These are phyloP conservation scores for Apiotrichum montevideense DNA, from an alignment of 1,284 basidiomycete species.

Conservation along the genomic window DNA sequence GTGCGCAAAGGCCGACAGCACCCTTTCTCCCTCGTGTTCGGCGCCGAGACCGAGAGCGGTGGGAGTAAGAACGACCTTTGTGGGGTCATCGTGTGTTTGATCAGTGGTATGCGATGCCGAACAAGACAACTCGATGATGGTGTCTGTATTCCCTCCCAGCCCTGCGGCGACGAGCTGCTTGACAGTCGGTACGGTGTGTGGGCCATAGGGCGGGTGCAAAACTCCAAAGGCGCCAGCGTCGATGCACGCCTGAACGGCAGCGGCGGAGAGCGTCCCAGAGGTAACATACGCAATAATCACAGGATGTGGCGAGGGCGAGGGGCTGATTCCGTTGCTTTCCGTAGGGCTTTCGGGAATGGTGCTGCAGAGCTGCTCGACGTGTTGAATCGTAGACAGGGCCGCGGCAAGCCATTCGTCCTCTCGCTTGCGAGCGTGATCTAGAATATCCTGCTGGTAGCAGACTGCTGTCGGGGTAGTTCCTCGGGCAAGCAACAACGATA, in stretches of 20 bases:
- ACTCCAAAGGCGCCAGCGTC: conserved; percentile 41
- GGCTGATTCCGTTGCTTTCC: conserved; percentile 27
- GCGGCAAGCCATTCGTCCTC: conserved; percentile 43
- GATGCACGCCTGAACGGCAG: conserved; percentile 34
- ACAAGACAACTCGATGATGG: conserved; percentile 11
- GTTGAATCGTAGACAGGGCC: conserved; percentile 31
- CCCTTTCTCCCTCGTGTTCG: conserved; percentile 39
- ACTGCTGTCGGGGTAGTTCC: conserved; percentile 45
- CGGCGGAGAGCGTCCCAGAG: conserved; percentile 31
- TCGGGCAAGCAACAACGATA: conserved; percentile 38
- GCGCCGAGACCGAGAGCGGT: conserved; percentile 34
- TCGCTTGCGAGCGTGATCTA: conserved; percentile 37
- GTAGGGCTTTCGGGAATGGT: conserved; percentile 35
- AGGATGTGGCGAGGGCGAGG: conserved; percentile 10
- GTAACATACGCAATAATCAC: conserved; percentile 44
- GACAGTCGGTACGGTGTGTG: conserved; percentile 24
- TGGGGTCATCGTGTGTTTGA: conserved; percentile 9
- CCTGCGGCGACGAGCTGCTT: conserved; percentile 29
- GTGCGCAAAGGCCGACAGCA: conserved; percentile 16
- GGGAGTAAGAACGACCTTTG: conserved; percentile 35
- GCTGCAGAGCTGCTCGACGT: conserved; percentile 28
- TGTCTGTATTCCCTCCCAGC: conserved; percentile 14
- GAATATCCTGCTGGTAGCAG: conserved; percentile 45
- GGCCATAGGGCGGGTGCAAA: conserved; percentile 41
- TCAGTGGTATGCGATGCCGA: background rate